These are phyloP conservation scores for Colletotrichum shisoi DNA, from an alignment of 2,329 filamentous ascomycete genomes.

Conservation along the genomic window DNA sequence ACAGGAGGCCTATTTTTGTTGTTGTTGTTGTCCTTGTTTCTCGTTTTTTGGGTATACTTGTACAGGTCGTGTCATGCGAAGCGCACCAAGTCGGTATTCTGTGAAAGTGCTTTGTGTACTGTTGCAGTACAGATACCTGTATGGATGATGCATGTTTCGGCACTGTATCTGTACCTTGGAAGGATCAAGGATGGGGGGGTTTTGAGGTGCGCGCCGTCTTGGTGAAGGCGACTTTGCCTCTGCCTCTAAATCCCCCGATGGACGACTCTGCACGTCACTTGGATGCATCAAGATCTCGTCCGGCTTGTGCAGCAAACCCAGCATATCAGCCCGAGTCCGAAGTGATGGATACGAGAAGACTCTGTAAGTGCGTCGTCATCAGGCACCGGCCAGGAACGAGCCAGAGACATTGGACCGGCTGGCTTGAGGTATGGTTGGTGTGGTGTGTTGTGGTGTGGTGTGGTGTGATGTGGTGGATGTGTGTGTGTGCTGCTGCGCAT, in stretches of 20 bases:
- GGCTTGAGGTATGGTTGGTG: not conserved
- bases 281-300: not conserved
- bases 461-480: no score
- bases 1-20: slow-evolving; percentile 28
- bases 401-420: slow-evolving; percentile 10
- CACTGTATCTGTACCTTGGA: not conserved
- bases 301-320: not conserved
- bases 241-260: not conserved
- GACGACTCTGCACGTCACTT: slow-evolving; percentile 4
- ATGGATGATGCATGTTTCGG: not conserved
- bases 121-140: not conserved
- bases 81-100: no score
- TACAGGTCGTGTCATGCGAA: no score
- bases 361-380: slow-evolving; percentile 19
- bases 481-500: not conserved
- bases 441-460: no score
- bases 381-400: not conserved
- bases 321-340: not conserved
- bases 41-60: not conserved
- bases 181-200: no score
- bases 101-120: no score
- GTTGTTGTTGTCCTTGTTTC: slow-evolving; percentile 14
- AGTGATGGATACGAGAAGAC: slow-evolving; percentile 2
- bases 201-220: slow-evolving; percentile 16
- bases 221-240: not conserved